Evolutionary conservation across 2,329 filamentous ascomycete species (phyloP).

Genomic region (Talaromyces islandicus): DNA sequence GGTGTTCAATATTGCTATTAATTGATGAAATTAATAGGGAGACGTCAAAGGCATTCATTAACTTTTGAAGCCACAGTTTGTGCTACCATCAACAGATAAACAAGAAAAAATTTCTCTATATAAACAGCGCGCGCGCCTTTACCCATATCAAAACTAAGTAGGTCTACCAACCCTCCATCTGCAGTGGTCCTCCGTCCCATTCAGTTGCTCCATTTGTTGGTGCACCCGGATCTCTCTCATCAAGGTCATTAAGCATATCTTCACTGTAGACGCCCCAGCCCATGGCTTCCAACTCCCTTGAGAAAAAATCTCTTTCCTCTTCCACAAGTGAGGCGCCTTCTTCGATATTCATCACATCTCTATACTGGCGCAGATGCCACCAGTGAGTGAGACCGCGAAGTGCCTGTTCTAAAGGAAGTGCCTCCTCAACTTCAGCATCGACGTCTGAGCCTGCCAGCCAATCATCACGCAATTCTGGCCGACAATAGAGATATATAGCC

Average conservation of each 20-base stretch:
- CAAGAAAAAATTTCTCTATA: neutral
- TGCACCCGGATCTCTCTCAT: constrained; percentile 20
- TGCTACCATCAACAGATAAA: neutral
- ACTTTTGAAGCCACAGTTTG: too few species aligned
- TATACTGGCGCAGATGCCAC: constrained; percentile 81
- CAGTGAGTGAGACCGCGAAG: constrained; percentile 86
- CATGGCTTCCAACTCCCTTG: constrained; percentile 68
- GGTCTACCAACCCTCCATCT: constrained; percentile 27
- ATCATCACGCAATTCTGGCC: constrained; percentile 87
- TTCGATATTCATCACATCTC: constrained; percentile 62
- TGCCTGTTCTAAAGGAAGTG: constrained; percentile 85
- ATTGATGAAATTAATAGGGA: neutral
- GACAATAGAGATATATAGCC: constrained; percentile 87
- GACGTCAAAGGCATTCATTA: too few species aligned
- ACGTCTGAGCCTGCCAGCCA: constrained; percentile 88
- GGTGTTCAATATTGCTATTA: neutral
- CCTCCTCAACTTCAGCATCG: constrained; percentile 89
- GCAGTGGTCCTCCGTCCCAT: constrained; percentile 31
- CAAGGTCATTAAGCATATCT: constrained; percentile 24
- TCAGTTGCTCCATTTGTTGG: constrained; percentile 25
- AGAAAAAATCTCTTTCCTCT: constrained; percentile 75
- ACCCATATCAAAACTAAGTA: neutral
- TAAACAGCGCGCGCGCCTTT: neutral
- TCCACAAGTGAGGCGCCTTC: constrained; percentile 51
- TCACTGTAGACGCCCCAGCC: constrained; percentile 44